Base-by-base conservation (phyloP, 1,139 yeast species). In the Geotrichum fermentans region DNA sequence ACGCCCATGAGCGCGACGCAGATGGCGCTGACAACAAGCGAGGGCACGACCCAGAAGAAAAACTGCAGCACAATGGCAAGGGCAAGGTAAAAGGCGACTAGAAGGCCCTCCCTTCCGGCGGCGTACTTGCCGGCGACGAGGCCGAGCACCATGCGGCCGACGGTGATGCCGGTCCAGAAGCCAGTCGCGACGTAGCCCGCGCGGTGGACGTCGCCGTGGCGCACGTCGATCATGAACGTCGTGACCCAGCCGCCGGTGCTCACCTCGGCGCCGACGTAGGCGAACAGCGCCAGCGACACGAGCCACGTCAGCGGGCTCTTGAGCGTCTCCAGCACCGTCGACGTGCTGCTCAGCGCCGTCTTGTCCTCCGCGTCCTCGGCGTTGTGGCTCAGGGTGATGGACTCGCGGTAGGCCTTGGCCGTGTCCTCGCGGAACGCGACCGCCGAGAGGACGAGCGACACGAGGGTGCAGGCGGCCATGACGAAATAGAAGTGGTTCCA, bases 191-290 rank as follows among this genome's bases (percentile, higher is more conserved):
- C 82, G 58, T 80, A 82, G 17, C 88, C 87, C 49, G 75, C 73
- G 3, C 74, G 64, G 0, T 61, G 55, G 2, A 67, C 59, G 46
- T 68, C 63, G 1, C 81, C 83, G 40, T 71, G 68, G 41, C 87
- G 71, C 56, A 78, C 78, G 45, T 75, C 77, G 41, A 79, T 71
- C 58, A 82, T 69, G 56, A 73, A 82, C 0, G 88, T 79, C 35
- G 81, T 83, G 32, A 79, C 73, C 88, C 88, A 83, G 28, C 87
- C 87, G 18, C 83, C 87, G 57, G 80, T 63, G 0, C 83, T 69
- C 4, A 82, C 87, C 61, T 83, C 89, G 1, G 78, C 73, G 3
- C 89, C 90, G 58, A 81, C 84, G 57, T 83, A 83, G 56, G 76
- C 75, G 46, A 82, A 72, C 6, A 80, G 73, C 54, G 77, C 81